Evolutionary conservation across 2,329 filamentous ascomycete genomes (phyloP).

Genomic region (Eutypella sp.): DNA sequence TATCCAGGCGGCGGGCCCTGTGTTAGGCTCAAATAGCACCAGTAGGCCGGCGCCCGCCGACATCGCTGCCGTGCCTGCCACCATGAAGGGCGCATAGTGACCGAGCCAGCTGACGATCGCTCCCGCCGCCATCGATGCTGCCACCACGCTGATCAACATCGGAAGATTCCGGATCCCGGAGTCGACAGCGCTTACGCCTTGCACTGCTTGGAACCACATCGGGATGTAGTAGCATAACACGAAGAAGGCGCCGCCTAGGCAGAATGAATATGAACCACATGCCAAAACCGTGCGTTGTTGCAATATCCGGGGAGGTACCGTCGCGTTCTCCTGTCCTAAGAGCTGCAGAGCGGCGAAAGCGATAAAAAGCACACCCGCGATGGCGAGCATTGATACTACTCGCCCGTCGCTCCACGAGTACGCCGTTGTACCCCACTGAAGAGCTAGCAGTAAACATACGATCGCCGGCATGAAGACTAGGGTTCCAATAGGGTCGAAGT

Average conservation of each 20-base stretch:
- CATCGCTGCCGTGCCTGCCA: slow-evolving; percentile 26
- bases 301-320: slow-evolving; percentile 35
- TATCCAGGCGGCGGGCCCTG: slow-evolving; percentile 32
- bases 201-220: slow-evolving; percentile 26
- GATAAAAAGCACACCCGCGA: slow-evolving; percentile 26
- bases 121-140: slow-evolving; percentile 23
- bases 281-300: slow-evolving; percentile 29
- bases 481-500: slow-evolving; percentile 23
- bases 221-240: slow-evolving; percentile 30
- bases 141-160: slow-evolving; percentile 26
- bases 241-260: slow-evolving; percentile 29
- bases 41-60: slow-evolving; percentile 34
- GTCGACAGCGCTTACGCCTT: slow-evolving; percentile 27
- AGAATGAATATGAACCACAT: slow-evolving; percentile 26
- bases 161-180: slow-evolving; percentile 32
- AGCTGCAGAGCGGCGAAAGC: slow-evolving; percentile 31
- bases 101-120: slow-evolving; percentile 26
- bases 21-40: slow-evolving; percentile 30
- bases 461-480: slow-evolving; percentile 28
- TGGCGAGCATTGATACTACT: slow-evolving; percentile 29
- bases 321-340: slow-evolving; percentile 31
- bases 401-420: slow-evolving; percentile 31
- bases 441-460: slow-evolving; percentile 40
- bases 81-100: slow-evolving; percentile 35
- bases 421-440: slow-evolving; percentile 39